Base-by-base conservation (phyloP, 305 asterid genomes). In the Andrographis paniculata region DNA sequence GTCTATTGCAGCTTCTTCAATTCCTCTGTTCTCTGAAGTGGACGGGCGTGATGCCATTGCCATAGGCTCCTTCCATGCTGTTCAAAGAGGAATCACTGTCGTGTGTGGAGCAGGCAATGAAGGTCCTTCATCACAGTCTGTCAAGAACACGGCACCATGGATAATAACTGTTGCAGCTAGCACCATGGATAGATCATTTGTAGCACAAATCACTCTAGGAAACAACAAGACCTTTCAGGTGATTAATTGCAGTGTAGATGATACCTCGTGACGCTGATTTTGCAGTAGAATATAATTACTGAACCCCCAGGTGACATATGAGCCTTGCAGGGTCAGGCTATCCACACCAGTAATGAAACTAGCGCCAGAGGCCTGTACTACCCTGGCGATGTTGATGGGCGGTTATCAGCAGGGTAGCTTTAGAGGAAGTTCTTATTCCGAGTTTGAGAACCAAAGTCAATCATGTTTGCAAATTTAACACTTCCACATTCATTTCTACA, bases 41-140 rank as follows among this genome's bases (percentile, higher is more conserved):
- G 76, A 77, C 10, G 65, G 61, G 2, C 62, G 61, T 5, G 76
- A 68, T 16, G 14, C 62, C 14, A 69, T 76, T 27, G 61, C 70
- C 11, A 17, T 65, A 40, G 82, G 81, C 16, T 68, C 86, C 5
- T 74, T 71, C 19, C 76, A 66, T 20, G 77, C 86, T 3, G 67
- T 68, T 16, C 61, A 45, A 13, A 63, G 53, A n/a, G 81, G 79
- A 13, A 70, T 73, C 28, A 10, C 73, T 4, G 78, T 74, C 7
- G 66, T 74, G 14, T 73, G 76, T 60, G 62, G 65, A 8, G 80
- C 65, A 3, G 85, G 86, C 28, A 77, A 77, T 16, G 60, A 40
- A 3, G 86, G 86, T 11, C 78, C 86, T 6, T 8, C 37, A 1
- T 50, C 71, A 1, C 72, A 55, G 48, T 56, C 64, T 4, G 59